phyloP scores from a whole-genome alignment of 2,329 filamentous ascomycete species.

The Phialophora chinensis region DNA sequence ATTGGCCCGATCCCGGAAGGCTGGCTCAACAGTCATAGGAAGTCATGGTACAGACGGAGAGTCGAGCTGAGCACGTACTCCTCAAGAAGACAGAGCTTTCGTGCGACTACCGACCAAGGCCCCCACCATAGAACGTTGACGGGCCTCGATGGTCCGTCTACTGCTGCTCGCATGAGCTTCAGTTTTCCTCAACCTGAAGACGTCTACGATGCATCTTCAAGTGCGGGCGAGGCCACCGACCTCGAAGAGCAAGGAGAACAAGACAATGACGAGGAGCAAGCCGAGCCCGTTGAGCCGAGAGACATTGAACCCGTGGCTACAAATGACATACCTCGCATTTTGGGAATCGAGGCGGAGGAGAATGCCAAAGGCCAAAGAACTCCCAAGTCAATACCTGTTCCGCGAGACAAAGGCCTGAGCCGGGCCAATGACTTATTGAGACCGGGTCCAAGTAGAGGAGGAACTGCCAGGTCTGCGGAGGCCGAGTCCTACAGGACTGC shows the following conservation, averaged over 20 bases:
- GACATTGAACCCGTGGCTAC: conserved; percentile 38
- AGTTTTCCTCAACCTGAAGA: conserved; percentile 47
- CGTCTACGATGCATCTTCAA: conserved; percentile 38
- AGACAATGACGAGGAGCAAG: conserved; percentile 27
- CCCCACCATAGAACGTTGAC: conserved; percentile 48
- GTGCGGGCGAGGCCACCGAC: conserved; percentile 21
- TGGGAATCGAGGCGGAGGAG: conserved; percentile 23
- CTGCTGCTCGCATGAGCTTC: conserved; percentile 39
- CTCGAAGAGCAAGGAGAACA: conserved; percentile 31
- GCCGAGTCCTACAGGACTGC: conserved; percentile 27
- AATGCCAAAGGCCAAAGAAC: conserved; percentile 3
- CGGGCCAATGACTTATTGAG: conserved; percentile 11
- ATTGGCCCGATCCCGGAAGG: conserved; percentile 70
- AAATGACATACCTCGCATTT: conserved; percentile 22
- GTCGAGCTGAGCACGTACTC: conserved; percentile 54
- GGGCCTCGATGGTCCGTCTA: conserved; percentile 42
- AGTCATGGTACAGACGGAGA: conserved; percentile 64
- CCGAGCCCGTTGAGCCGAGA: conserved; percentile 25
- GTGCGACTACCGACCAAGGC: conserved; percentile 53
- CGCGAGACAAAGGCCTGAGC: conserved; percentile 26
- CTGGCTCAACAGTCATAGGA: conserved; percentile 68
- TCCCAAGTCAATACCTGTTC: conserved; percentile 25
- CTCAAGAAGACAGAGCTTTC: conserved; percentile 58
- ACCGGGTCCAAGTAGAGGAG: conserved; percentile 1
- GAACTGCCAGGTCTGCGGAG: conserved; percentile 15